Percentiles rank a stretch among this genome's conserved stretches.
Conservation (phyloP, 257 asterid species). For the Lavandula angustifolia region DNA sequence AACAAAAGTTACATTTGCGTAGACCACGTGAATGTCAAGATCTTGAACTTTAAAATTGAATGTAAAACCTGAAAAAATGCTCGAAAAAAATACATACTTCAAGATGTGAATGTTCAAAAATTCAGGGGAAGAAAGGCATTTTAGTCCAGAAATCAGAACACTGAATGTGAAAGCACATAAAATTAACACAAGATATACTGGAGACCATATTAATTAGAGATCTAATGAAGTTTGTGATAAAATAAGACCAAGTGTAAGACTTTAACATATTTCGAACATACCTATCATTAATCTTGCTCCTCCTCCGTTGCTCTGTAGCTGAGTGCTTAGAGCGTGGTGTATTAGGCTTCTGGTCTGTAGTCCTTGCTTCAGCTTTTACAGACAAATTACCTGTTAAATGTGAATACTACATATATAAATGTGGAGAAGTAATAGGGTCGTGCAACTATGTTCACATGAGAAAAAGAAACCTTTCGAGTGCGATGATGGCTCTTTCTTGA, state of each 20-base stretch:
- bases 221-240: no score
- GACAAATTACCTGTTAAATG: slow-evolving; percentile 54
- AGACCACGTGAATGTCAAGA: no score
- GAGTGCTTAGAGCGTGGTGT: slow-evolving; percentile 98
- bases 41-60: no score
- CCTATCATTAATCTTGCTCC: slow-evolving; percentile 99
- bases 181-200: no score
- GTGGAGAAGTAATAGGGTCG: neutral
- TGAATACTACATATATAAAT: slow-evolving; percentile 15
- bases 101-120: neutral
- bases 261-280: slow-evolving; percentile 31
- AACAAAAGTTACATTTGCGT: no score
- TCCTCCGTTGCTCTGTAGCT: slow-evolving; percentile 98
- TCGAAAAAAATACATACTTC: neutral
- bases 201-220: no score
- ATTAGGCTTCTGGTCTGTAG: slow-evolving; percentile 71
- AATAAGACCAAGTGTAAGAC: no score
- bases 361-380: slow-evolving; percentile 66
- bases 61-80: neutral
- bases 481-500: slow-evolving; percentile 72
- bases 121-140: neutral
- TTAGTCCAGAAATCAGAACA: neutral
- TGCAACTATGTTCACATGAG: slow-evolving; percentile 2
- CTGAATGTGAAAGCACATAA: neutral
- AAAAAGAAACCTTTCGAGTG: slow-evolving; percentile 58